Evolutionary conservation across 495 filamentous ascomycete genomes (phyloP), one percentile per base, ranked within the genome.

Genomic region (Hypoxylon cercidicola): DNA sequence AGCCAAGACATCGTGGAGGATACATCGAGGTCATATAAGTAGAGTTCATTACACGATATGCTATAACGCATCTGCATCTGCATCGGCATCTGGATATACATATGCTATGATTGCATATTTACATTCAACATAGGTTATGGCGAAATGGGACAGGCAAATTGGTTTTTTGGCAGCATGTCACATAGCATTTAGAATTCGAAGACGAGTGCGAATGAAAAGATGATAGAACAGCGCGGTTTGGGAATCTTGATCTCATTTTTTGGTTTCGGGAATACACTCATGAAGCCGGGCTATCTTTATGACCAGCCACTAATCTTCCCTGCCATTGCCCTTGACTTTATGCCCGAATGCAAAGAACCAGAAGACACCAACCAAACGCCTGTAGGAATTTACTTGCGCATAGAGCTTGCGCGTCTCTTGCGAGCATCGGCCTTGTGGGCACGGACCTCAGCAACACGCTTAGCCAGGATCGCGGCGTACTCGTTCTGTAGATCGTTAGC

Each of bases 361-460:
- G 69, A 74, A 74, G 68, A 74, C 69, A 74, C 71, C 71, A 56
- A 78, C 71, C 73, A 66, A 79, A 80, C 75, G 64, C 77, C 77
- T 71, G 60, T 64, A 70, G 60, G 69, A 82, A 74, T 74, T 66
- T 93, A 93, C 86, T 96, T 95, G 80, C 86, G 87, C 93, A 97
- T 94, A 61, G 95, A 98, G 75, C 91, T 95, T 64, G 93, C 94
- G 73, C 95, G 85, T 71, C 95, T 88, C 89, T 98, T 98, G 83
- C 92, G 92, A 78, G 89, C 79, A 84, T 98, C 94, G 56, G 87
- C 88, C 84, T 92, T 92, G 82, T 90, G 88, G 70, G 89, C 84
- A 83, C 96, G 96, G 85, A 92, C 90, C 85, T 98, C 95, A 74
- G 86, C 82, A 73, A 98, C 90, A 83, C 95, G 96, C 89, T 90